A percentile compares a stretch with the other conserved stretches of the same genome.
These are phyloP conservation scores for Quercus dentata DNA, from an alignment of 306 rosid genomes.

Conservation along the genomic window DNA sequence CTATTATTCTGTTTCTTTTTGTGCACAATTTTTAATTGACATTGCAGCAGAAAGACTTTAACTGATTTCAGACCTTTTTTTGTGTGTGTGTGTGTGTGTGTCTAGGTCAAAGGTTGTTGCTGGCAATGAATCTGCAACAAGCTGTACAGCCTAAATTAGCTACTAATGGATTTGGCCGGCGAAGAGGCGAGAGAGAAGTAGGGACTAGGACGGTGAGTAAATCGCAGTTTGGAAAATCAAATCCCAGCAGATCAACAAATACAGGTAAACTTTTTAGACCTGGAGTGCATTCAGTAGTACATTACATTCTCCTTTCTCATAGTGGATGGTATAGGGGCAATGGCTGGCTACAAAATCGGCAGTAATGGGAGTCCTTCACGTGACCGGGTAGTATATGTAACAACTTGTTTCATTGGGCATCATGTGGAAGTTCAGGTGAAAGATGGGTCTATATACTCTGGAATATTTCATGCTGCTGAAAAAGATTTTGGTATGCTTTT, in stretches of 20 bases:
- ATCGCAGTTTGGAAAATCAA: constrained; percentile 61
- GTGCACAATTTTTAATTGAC: neutral
- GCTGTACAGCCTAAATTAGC: constrained; percentile 60
- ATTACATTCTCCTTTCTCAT: constrained; percentile 21
- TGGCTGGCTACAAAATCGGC: constrained; percentile 54
- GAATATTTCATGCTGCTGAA: constrained; percentile 87
- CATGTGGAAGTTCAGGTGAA: constrained; percentile 92
- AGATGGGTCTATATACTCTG: constrained; percentile 84
- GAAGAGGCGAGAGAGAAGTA: constrained; percentile 75
- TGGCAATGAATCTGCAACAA: constrained; percentile 72
- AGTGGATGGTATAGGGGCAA: constrained; percentile 32
- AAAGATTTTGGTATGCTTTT: constrained; percentile 77
- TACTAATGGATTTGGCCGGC: constrained; percentile 79
- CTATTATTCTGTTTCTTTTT: neutral
- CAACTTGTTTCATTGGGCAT: constrained; percentile 81
- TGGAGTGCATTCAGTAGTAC: constrained; percentile 12
- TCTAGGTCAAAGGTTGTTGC: constrained; percentile 47
- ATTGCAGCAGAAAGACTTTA: constrained; percentile 8
- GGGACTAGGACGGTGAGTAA: constrained; percentile 56
- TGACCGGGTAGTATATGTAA: constrained; percentile 71
- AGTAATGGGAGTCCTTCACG: constrained; percentile 61
- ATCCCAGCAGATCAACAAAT: constrained; percentile 49
- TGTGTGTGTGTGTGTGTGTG: neutral
- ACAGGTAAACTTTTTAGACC: constrained; percentile 37
- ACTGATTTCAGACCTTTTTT: neutral